phyloP scores from a whole-genome alignment of 768 basidiomycete genomes.

The Macrocybe gigantea region DNA sequence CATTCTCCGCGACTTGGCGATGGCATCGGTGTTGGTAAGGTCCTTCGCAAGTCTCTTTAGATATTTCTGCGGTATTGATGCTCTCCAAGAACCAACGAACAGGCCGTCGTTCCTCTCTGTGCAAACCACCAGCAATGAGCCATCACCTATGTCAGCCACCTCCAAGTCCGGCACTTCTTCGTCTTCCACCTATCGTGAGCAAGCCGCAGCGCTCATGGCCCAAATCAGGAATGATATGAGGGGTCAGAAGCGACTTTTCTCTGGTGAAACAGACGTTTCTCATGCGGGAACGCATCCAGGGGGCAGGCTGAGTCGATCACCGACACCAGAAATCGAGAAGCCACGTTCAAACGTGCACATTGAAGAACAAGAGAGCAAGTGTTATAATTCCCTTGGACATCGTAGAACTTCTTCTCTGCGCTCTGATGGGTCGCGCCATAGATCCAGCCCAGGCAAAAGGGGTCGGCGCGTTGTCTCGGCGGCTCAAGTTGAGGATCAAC shows the following conservation, averaged over 20 bases:
- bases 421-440: constrained; percentile 12
- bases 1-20: constrained; percentile 16
- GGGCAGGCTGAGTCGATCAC: constrained; percentile 18
- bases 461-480: constrained; percentile 26
- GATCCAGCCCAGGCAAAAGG: constrained; percentile 24
- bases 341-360: not conserved
- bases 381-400: constrained; percentile 16
- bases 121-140: constrained; percentile 20
- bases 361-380: constrained; percentile 27
- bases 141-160: constrained; percentile 23
- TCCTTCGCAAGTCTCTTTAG: too few relatives aligned
- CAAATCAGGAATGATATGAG: constrained; percentile 80
- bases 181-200: constrained; percentile 64
- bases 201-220: constrained; percentile 79
- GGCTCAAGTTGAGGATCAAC: constrained; percentile 33
- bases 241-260: constrained; percentile 66
- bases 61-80: too few relatives aligned
- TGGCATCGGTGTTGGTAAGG: constrained; percentile 5
- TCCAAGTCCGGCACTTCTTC: constrained; percentile 40
- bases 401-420: constrained; percentile 21
- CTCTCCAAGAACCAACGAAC: too few relatives aligned
- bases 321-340: constrained; percentile 7
- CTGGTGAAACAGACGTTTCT: constrained; percentile 56
- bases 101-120: constrained; percentile 23
- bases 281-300: constrained; percentile 30